Conservation (phyloP, 805 yeast genomes). For the Jamesozyma hellenica region DNA sequence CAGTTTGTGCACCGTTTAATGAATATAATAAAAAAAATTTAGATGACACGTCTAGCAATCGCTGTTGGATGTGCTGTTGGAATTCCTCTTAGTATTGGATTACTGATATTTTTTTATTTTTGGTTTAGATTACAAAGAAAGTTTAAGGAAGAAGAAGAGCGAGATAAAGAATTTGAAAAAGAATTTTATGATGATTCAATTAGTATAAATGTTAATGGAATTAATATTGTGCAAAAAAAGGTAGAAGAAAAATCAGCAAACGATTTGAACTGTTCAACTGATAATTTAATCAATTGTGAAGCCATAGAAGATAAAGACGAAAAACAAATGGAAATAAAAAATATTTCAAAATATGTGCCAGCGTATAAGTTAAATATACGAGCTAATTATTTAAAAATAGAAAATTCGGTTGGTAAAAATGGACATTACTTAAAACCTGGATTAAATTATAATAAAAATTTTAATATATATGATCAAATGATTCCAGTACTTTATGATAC, state of each 20-base stretch:
- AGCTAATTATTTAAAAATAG: neutral
- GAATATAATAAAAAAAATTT: neutral
- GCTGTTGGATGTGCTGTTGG: slow-evolving; percentile 49
- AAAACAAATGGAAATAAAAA: neutral
- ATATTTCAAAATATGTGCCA: neutral
- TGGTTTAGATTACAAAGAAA: slow-evolving; percentile 33
- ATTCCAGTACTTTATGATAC: no score
- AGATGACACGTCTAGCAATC: slow-evolving; percentile 13
- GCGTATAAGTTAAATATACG: no score
- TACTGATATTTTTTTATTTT: slow-evolving; percentile 28
- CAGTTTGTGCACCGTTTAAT: no score
- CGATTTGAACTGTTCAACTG: no score
- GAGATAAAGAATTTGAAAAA: slow-evolving; percentile 27
- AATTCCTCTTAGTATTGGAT: slow-evolving; percentile 36
- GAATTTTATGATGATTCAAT: slow-evolving; percentile 27
- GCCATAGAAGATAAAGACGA: no score
- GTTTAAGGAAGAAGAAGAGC: slow-evolving; percentile 31
- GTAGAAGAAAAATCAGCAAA: neutral
- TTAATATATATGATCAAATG: no score
- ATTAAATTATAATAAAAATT: no score
- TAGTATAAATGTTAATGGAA: slow-evolving; percentile 24
- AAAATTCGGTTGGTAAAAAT: slow-evolving; percentile 8
- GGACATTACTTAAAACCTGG: no score
- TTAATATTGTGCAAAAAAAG: no score
- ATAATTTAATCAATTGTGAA: no score